These are phyloP conservation scores for Aureobasidium lini DNA, from an alignment of 2,329 filamentous ascomycete genomes.

Conservation along the genomic window DNA sequence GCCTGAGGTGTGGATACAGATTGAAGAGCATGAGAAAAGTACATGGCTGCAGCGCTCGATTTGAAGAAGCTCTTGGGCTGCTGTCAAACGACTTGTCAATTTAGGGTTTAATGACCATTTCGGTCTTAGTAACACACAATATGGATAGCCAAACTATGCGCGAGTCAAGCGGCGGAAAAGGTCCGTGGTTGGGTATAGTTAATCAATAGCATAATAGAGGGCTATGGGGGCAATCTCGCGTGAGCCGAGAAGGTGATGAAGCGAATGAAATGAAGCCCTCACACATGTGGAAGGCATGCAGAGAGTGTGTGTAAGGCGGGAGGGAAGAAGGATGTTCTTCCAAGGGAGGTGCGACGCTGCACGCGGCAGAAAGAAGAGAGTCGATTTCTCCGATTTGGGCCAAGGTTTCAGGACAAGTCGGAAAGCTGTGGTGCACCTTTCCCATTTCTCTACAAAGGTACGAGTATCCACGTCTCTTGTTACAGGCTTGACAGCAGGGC, in stretches of 20 bases:
- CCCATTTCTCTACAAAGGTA: not conserved
- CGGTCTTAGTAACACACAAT: not conserved
- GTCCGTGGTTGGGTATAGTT: not conserved
- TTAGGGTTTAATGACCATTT: slow-evolving; percentile 4
- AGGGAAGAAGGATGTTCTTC: not conserved
- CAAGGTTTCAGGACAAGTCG: not conserved
- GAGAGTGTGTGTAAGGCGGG: not conserved
- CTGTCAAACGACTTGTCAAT: not conserved
- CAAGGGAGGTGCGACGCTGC: slow-evolving; percentile 1
- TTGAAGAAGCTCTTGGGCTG: not conserved
- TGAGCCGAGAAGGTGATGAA: not conserved
- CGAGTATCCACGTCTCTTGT: not conserved
- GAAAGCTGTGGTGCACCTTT: not conserved
- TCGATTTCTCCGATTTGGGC: not conserved
- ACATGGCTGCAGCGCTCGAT: not conserved
- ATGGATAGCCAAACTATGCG: not conserved
- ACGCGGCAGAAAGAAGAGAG: not conserved
- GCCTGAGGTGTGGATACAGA: not conserved
- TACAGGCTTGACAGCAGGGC: not conserved
- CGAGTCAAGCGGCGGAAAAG: not conserved
- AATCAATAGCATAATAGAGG: not conserved
- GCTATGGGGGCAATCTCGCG: not conserved
- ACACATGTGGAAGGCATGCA: slow-evolving; percentile 6
- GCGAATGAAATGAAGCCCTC: not conserved
- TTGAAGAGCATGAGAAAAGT: not conserved